Conservation (phyloP, 1,284 basidiomycete species). For the Cystobasidium pallidum region DNA sequence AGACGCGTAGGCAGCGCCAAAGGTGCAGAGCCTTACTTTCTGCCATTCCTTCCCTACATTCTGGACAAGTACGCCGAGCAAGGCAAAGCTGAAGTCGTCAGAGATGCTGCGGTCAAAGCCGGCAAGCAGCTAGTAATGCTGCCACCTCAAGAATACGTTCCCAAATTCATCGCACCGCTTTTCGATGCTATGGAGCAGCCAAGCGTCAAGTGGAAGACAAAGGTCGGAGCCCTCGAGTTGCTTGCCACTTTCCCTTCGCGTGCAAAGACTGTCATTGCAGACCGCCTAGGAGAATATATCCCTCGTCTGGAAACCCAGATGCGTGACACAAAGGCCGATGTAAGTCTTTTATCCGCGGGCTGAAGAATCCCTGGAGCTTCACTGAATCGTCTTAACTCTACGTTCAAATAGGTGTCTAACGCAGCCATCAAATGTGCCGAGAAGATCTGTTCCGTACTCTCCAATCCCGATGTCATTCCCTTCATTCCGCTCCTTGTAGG, state of each 20-base stretch:
- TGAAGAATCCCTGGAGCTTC: constrained; percentile 35
- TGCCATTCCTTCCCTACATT: constrained; percentile 75
- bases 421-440: constrained; percentile 93
- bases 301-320: constrained; percentile 87
- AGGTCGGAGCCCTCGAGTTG: constrained; percentile 85
- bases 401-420: constrained; percentile 69
- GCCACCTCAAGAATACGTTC: constrained; percentile 79
- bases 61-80: constrained; percentile 93
- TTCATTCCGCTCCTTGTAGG: constrained; percentile 88
- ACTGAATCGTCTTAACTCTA: constrained; percentile 23
- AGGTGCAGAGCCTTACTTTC: constrained; percentile 77
- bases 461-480: constrained; percentile 88
- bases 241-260: constrained; percentile 51
- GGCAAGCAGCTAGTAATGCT: constrained; percentile 82
- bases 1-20: constrained; percentile 62
- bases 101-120: constrained; percentile 77
- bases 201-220: constrained; percentile 87
- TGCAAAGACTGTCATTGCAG: constrained; percentile 79
- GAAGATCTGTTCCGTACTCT: constrained; percentile 84
- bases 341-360: constrained; percentile 55
- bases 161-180: constrained; percentile 70
- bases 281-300: constrained; percentile 78
- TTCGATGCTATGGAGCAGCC: constrained; percentile 71
- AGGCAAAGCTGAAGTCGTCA: constrained; percentile 77
- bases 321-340: constrained; percentile 97